These are phyloP conservation scores for Kernera saxatilis DNA, from an alignment of 345 rosid genomes.

Conservation along the genomic window DNA sequence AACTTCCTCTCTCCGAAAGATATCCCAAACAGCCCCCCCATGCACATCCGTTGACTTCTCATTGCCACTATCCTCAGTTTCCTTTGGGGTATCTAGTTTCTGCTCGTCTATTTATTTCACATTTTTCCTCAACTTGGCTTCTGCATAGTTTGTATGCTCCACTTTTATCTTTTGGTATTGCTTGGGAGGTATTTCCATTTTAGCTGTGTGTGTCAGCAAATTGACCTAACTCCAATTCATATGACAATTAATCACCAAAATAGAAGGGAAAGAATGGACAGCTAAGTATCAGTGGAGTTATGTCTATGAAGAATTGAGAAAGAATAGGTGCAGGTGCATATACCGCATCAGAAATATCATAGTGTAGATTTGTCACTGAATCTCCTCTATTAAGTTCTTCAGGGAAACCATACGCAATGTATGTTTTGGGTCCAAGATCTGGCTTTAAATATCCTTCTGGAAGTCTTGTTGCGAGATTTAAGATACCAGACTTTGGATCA, in stretches of 20 bases:
- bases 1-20: slow-evolving; percentile 70
- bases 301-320: not conserved
- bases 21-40: slow-evolving; percentile 79
- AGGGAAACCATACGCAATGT: slow-evolving; percentile 68
- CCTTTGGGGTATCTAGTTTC: not conserved
- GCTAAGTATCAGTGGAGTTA: not conserved
- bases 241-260: no score
- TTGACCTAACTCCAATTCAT: slow-evolving; percentile 27
- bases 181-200: not conserved
- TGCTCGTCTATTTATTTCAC: not conserved
- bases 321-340: no score
- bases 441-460: slow-evolving; percentile 55
- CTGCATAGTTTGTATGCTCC: not conserved
- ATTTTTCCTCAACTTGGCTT: not conserved
- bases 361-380: slow-evolving; percentile 85
- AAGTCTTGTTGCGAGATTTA: slow-evolving; percentile 58
- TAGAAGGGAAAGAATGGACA: not conserved
- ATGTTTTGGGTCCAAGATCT: slow-evolving; percentile 84
- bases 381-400: slow-evolving; percentile 78
- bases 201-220: slow-evolving; percentile 28
- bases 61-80: not conserved
- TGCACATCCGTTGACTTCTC: not conserved
- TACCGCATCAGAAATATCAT: slow-evolving; percentile 85
- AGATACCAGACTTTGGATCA: slow-evolving; percentile 48
- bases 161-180: not conserved